Conservation (phyloP, 805 yeast species). For the Barnettozyma californica region DNA sequence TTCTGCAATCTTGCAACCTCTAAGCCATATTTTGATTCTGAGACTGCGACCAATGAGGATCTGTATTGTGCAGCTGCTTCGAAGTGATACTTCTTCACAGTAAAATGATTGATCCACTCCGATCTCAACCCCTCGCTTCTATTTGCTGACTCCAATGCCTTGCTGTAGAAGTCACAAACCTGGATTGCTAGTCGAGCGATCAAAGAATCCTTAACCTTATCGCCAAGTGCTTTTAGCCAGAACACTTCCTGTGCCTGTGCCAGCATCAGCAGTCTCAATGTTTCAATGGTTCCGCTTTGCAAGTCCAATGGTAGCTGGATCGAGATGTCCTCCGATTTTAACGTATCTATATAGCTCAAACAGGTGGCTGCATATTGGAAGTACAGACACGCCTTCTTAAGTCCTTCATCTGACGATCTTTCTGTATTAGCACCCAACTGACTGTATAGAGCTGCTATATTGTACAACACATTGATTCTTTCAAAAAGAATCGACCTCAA, state of each 20-base stretch:
- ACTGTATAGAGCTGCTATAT: slow-evolving; percentile 62
- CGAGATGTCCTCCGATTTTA: slow-evolving; percentile 16
- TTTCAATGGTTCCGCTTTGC: slow-evolving; percentile 42
- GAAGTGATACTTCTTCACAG: slow-evolving; percentile 60
- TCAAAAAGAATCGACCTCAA: slow-evolving; percentile 53
- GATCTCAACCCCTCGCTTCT: slow-evolving; percentile 46
- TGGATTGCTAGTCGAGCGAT: slow-evolving; percentile 63
- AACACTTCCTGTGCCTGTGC: slow-evolving; percentile 87
- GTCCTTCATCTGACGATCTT: slow-evolving; percentile 41
- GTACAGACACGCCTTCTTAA: slow-evolving; percentile 55
- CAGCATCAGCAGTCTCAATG: slow-evolving; percentile 49
- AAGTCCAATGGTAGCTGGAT: slow-evolving; percentile 40
- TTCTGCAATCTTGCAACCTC: slow-evolving; percentile 55
- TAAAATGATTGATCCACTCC: slow-evolving; percentile 62
- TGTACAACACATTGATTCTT: slow-evolving; percentile 55
- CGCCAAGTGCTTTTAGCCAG: slow-evolving; percentile 65
- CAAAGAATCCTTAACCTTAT: slow-evolving; percentile 49
- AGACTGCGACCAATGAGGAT: slow-evolving; percentile 44
- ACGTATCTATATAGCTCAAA: slow-evolving; percentile 67
- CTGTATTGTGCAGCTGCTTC: slow-evolving; percentile 67
- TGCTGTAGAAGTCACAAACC: slow-evolving; percentile 50
- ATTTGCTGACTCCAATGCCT: slow-evolving; percentile 38
- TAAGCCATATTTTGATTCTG: slow-evolving; percentile 56
- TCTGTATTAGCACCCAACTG: slow-evolving; percentile 46
- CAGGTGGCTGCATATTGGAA: slow-evolving; percentile 74